Base-by-base conservation (phyloP, 179 eudicot genomes). In the Nepenthes alata region DNA sequence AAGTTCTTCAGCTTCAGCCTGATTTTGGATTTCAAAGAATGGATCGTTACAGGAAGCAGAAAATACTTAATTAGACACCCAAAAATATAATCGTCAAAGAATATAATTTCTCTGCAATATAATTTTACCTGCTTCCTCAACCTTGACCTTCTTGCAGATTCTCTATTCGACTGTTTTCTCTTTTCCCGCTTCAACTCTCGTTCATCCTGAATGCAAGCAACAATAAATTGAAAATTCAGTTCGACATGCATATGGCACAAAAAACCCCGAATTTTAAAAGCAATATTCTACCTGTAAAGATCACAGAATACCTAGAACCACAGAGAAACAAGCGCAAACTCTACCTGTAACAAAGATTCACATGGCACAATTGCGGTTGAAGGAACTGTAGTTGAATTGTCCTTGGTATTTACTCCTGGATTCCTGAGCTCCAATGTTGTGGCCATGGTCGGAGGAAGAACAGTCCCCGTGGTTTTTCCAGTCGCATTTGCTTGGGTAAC, bases 101-200 rank as follows among this genome's bases (percentile, higher is more conserved):
- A 25, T 0, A 25, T 25, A 25, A 25, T 25, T 25, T 25, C 25
- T 25, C 25, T 0, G 25, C 25, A 25, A 25, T 25, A 25, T 25
- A 25, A 25, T 25, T 15, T 50, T 69, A 89, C 98, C 98, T 93
- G 98, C 73, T 85, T 93, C 81, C 96, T 83, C 76, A 93, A 70
- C 75, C 98, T 83, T 57, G 96, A 93, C 80, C 98, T 83, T 70
- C 96, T 84, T 2, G 98, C 98, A 74, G 98, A 93, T 77, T 89
- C 96, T 6, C 98, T 83, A 67, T 93, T 93, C 11, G 98, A 93
- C 70, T 89, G 98, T 67, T 93, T 89, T 72, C 98, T 78, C 78
- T 85, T 89, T 74, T 93, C 96, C 39, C 86, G 75, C 74, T 93
- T 93, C 74, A 93, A 68, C 71, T 86, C 98, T 41, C 84, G 72